phyloP scores from a whole-genome alignment of 106 monocot species.

The Acorus calamus region DNA sequence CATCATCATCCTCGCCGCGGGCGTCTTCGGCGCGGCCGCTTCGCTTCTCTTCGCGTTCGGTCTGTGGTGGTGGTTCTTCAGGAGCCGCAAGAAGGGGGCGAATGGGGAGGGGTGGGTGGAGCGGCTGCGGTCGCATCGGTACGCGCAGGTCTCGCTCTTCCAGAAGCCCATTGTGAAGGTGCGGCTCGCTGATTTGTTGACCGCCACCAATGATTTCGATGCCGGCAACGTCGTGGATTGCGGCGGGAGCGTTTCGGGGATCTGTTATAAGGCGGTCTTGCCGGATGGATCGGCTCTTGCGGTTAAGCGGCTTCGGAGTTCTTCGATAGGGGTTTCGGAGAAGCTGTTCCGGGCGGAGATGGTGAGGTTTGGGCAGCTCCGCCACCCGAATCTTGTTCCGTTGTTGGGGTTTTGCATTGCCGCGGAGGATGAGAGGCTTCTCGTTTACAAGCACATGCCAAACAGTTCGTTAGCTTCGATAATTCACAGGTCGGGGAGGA shows the following conservation, averaged over 20 bases:
- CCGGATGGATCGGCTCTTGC: constrained; percentile 72
- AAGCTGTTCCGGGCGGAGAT: constrained; percentile 65
- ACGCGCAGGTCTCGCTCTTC: constrained; percentile 59
- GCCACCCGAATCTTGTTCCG: constrained; percentile 83
- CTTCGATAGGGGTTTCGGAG: constrained; percentile 31
- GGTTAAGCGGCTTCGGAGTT: constrained; percentile 62
- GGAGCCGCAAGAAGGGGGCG: not conserved
- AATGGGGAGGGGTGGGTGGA: constrained; percentile 49
- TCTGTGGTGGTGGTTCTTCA: constrained; percentile 14
- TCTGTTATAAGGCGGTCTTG: constrained; percentile 59
- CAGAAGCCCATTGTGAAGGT: constrained; percentile 89
- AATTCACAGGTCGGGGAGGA: not conserved
- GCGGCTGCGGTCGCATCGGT: constrained; percentile 36
- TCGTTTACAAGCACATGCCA: constrained; percentile 81
- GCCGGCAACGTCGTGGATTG: constrained; percentile 30
- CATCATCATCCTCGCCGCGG: constrained; percentile 16
- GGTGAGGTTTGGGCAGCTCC: constrained; percentile 50
- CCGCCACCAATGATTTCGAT: constrained; percentile 58
- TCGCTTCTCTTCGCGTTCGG: constrained; percentile 12
- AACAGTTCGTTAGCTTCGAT: constrained; percentile 32
- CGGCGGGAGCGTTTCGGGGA: constrained; percentile 44
- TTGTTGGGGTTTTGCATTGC: constrained; percentile 64
- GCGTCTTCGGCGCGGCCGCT: constrained; percentile 16
- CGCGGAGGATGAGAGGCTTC: constrained; percentile 71
- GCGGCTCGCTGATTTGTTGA: constrained; percentile 69